phyloP scores from a whole-genome alignment of 179 eudicot species.

The Silene coronaria region DNA sequence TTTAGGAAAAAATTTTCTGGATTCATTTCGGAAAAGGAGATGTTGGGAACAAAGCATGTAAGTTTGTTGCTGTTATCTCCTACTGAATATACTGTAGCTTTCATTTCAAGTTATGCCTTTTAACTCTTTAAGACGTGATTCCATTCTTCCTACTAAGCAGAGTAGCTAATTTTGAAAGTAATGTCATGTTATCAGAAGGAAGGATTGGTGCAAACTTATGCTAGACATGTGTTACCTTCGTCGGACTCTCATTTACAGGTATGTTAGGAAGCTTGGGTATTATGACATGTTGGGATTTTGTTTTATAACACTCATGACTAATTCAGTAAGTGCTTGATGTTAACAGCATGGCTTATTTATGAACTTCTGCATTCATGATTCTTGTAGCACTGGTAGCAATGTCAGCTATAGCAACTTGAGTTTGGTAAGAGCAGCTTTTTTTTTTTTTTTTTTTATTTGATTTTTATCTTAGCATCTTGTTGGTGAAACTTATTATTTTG shows the following conservation, averaged over 20 bases:
- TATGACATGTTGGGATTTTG: not conserved
- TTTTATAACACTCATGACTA: constrained; percentile 5
- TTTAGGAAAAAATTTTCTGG: constrained; percentile 68
- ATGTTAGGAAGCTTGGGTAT: constrained; percentile 25
- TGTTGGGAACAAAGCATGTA: constrained; percentile 87
- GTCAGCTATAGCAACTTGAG: constrained; percentile 28
- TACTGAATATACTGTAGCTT: not conserved
- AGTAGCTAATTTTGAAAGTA: constrained; percentile 34
- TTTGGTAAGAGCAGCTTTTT: constrained; percentile 45
- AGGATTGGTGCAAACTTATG: constrained; percentile 73
- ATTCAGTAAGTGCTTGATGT: constrained; percentile 16
- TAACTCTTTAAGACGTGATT: not conserved
- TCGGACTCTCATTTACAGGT: constrained; percentile 46
- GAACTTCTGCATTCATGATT: constrained; percentile 72
- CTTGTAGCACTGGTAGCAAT: constrained; percentile 37
- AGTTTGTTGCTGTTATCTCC: constrained; percentile 21
- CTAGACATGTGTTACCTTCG: constrained; percentile 45
- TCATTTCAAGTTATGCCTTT: not conserved
- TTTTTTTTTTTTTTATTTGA: too few species aligned
- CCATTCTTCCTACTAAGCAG: constrained; percentile 11
- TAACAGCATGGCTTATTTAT: constrained; percentile 52
- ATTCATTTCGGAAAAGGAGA: constrained; percentile 56
- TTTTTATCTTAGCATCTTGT: too few species aligned
- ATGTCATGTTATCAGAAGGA: constrained; percentile 55
- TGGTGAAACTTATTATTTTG: too few species aligned